Evolutionary conservation across 2,329 filamentous ascomycete genomes (phyloP).

Genomic region (Stachybotrys elegans): DNA sequence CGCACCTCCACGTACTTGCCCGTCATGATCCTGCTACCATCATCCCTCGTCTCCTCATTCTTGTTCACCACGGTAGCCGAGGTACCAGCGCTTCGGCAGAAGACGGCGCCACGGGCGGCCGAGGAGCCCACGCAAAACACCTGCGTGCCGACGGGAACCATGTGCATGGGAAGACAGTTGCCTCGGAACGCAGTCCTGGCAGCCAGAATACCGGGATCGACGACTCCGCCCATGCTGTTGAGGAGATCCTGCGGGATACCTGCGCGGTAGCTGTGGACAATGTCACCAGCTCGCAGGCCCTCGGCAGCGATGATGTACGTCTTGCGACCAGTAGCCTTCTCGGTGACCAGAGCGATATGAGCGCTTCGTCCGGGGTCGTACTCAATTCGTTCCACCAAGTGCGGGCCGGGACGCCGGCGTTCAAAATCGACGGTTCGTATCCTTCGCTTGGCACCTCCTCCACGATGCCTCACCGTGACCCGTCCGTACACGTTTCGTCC

Average conservation of each 20-base stretch:
- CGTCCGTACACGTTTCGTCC: conserved; percentile 84
- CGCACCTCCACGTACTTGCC: conserved; percentile 78
- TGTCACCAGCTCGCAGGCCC: conserved; percentile 85
- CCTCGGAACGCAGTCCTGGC: conserved; percentile 91
- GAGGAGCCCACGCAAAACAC: conserved; percentile 85
- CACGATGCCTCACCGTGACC: conserved; percentile 85
- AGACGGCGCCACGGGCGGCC: conserved; percentile 70
- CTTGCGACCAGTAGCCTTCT: conserved; percentile 67
- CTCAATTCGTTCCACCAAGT: conserved; percentile 89
- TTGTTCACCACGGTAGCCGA: conserved; percentile 86
- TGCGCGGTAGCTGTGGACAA: conserved; percentile 84
- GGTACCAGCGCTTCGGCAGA: conserved; percentile 92
- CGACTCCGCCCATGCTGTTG: conserved; percentile 83
- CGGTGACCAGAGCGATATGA: conserved; percentile 83
- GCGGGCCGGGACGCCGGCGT: conserved; percentile 72
- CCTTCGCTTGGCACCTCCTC: conserved; percentile 86
- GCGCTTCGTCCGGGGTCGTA: conserved; percentile 91
- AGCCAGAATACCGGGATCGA: conserved; percentile 94
- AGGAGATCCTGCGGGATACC: conserved; percentile 86
- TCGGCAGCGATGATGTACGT: conserved; percentile 95
- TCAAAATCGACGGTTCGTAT: conserved; percentile 90
- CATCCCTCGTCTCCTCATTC: conserved; percentile 65
- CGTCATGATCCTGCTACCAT: conserved; percentile 57
- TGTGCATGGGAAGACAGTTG: conserved; percentile 91
- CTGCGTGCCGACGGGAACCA: conserved; percentile 91